Percentiles rank a stretch among this genome's conserved stretches.
These are phyloP conservation scores for Pichia manshurica DNA, from an alignment of 805 yeast genomes.

Conservation along the genomic window DNA sequence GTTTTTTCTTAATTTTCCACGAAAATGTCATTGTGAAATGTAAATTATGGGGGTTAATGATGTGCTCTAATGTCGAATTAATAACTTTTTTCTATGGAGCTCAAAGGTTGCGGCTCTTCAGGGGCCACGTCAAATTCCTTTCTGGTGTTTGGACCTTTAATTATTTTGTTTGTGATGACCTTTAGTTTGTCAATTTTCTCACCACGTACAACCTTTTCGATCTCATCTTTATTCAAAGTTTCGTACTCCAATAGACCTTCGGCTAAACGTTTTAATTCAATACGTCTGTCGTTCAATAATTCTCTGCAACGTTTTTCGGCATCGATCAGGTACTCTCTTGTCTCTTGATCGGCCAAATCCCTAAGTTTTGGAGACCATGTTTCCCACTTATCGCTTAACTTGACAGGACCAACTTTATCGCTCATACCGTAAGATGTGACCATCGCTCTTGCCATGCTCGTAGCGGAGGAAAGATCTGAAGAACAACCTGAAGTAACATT, in stretches of 20 bases:
- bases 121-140: constrained; percentile 32
- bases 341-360: constrained; percentile 90
- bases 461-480: constrained; percentile 84
- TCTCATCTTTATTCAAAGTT: constrained; percentile 86
- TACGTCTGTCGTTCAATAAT: constrained; percentile 52
- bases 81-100: constrained; percentile 1
- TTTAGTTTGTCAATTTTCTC: constrained; percentile 65
- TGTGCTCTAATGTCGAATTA: not conserved
- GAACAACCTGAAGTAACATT: constrained; percentile 95
- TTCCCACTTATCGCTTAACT: constrained; percentile 85
- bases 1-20: too few species aligned
- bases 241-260: constrained; percentile 93
- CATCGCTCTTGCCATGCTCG: constrained; percentile 93
- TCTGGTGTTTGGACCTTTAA: constrained; percentile 38
- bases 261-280: constrained; percentile 81
- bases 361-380: constrained; percentile 88
- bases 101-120: constrained; percentile 20
- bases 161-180: constrained; percentile 68
- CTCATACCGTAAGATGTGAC: constrained; percentile 97
- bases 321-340: constrained; percentile 62
- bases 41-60: too few species aligned
- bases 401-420: constrained; percentile 86
- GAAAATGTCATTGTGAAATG: too few species aligned
- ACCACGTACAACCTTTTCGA: constrained; percentile 79
- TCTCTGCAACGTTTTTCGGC: constrained; percentile 77